Evolutionary conservation across 2,329 filamentous ascomycete genomes (phyloP), one percentile per base, ranked within the genome.

Genomic region (Fusarium zealandicum): DNA sequence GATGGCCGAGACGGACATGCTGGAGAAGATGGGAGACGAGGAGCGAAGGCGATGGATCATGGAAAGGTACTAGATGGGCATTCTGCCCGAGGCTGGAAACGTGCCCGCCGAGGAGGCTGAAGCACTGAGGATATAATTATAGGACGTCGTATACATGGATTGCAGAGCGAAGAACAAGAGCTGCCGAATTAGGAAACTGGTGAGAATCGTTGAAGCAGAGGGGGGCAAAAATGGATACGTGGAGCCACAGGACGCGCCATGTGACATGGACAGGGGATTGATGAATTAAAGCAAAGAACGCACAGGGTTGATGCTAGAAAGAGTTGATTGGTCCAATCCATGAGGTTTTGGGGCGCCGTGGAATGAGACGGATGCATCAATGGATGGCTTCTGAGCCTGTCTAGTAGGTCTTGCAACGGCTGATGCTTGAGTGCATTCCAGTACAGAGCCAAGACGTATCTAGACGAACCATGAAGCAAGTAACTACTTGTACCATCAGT

Each of bases 31-130:
- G 80, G 64, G 61, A 0, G 73, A 75, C 5, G 70, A 74, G 3
- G 72, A 81, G 54, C 77, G 79, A 43, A 77, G 78, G 59, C 70
- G 75, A 12, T 91, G 87, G 83, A 71, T 90, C 49, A 79, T 90
- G 57, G 85, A 89, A 67, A 75, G 87, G 59, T 91, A 90, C 22
- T 25, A 25, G 7, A n/a, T n/a, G n/a, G n/a, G n/a, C n/a, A n/a
- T n/a, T n/a, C n/a, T n/a, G n/a, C n/a, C n/a, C n/a, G 27, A 14
- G 30, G 30, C 11, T 10, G 31, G 48, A 16, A 25, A 44, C n/a
- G 27, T 4, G 12, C 43, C 16, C 2, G 12, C 43, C 16, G 38
- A 27, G 41, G 36, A 36, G 33, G 41, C 28, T n/a, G 28, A 31
- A n/a, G 11, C 4, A 6, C 3, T 16, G 31, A 38, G 16, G 16